A percentile compares a stretch with the other conserved stretches of the same genome.
phyloP scores from a whole-genome alignment of 2,329 filamentous ascomycete genomes.

The Xylariaceae sp. region DNA sequence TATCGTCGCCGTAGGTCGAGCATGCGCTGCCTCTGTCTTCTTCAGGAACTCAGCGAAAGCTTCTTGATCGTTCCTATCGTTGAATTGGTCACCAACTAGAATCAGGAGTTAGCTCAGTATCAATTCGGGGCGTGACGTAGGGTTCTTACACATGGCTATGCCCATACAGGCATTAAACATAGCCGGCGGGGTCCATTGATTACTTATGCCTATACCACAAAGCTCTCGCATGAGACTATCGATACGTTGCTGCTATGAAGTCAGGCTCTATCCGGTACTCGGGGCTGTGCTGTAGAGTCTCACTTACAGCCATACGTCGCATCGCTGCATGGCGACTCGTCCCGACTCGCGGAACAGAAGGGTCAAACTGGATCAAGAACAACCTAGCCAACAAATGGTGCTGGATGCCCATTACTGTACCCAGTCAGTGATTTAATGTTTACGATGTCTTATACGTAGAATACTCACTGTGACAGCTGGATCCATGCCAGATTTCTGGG shows the following conservation, averaged over 20 bases:
- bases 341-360: constrained; percentile 48
- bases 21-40: constrained; percentile 47
- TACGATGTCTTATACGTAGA: background rate
- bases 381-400: constrained; percentile 57
- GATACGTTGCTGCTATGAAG: constrained; percentile 37
- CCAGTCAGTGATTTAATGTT: constrained; percentile 1
- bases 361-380: constrained; percentile 54
- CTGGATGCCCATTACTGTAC: constrained; percentile 53
- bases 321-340: constrained; percentile 33
- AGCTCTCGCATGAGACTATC: constrained; percentile 46
- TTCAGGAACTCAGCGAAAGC: constrained; percentile 45
- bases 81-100: constrained; percentile 46
- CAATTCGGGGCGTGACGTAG: background rate
- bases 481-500: constrained; percentile 55
- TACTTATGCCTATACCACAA: constrained; percentile 57
- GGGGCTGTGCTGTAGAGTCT: background rate
- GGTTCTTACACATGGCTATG: constrained; percentile 45
- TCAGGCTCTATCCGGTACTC: constrained; percentile 8
- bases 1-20: constrained; percentile 48
- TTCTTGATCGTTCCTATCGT: constrained; percentile 41
- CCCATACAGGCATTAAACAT: constrained; percentile 55
- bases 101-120: constrained; percentile 1
- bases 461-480: constrained; percentile 48
- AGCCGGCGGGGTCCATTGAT: constrained; percentile 51
- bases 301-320: constrained; percentile 37